Evolutionary conservation across 176 grass and related monocot genomes (phyloP).

Genomic region (Dactylis glomerata): DNA sequence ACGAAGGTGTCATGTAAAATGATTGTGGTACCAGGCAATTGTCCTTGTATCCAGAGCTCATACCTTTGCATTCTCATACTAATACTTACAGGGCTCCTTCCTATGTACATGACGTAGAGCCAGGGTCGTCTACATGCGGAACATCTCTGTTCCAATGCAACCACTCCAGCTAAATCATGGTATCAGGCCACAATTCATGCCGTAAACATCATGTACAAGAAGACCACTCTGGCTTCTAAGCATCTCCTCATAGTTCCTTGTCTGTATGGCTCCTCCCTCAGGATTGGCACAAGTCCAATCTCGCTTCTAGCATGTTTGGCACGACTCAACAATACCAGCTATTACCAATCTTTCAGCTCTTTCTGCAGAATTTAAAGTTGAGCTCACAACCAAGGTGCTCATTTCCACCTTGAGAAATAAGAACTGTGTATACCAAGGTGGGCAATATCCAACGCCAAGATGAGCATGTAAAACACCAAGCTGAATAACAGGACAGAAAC

Average conservation of each 20-base stretch:
- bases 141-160: background rate
- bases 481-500: conserved; percentile 19
- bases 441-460: background rate
- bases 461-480: conserved; percentile 23
- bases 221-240: no score
- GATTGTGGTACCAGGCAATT: background rate
- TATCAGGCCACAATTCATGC: background rate
- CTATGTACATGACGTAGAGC: background rate
- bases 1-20: background rate
- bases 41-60: background rate
- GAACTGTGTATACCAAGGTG: background rate
- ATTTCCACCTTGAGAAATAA: background rate
- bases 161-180: background rate
- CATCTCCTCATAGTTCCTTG: background rate
- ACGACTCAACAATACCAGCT: background rate
- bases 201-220: background rate
- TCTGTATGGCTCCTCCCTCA: background rate
- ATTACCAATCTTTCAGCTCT: background rate
- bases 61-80: background rate
- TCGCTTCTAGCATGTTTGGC: background rate
- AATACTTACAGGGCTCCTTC: background rate
- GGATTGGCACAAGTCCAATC: background rate
- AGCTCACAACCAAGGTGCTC: background rate
- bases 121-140: background rate
- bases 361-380: background rate